Percentiles rank a stretch among this genome's conserved stretches.
These are phyloP conservation scores for Alnus glutinosa DNA, from an alignment of 306 rosid species.

Conservation along the genomic window DNA sequence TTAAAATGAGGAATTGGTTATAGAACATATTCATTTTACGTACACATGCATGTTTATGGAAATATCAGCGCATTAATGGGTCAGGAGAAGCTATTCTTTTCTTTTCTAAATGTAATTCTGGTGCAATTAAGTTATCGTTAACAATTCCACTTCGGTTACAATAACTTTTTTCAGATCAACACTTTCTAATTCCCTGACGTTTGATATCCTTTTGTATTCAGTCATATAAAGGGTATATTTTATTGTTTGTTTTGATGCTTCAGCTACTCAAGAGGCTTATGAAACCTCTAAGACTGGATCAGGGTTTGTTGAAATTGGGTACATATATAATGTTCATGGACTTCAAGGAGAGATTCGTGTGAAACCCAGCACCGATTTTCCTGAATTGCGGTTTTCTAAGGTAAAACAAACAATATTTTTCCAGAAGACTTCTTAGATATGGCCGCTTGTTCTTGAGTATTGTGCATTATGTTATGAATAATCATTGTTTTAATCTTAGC, in stretches of 20 bases:
- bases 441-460: background rate
- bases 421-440: background rate
- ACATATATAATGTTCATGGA: conserved; percentile 74
- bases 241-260: conserved; percentile 17
- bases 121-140: background rate
- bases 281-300: conserved; percentile 40
- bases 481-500: conserved; percentile 41
- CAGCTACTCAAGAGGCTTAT: conserved; percentile 46
- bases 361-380: conserved; percentile 72
- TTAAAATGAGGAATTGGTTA: background rate
- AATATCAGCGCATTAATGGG: background rate
- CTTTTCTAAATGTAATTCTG: background rate
- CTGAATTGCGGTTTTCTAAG: conserved; percentile 72
- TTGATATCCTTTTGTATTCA: background rate
- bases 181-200: background rate
- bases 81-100: background rate
- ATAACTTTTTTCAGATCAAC: background rate
- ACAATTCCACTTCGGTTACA: background rate
- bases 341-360: conserved; percentile 79
- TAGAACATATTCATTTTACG: background rate
- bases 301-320: conserved; percentile 68
- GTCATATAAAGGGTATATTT: background rate
- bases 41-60: background rate
- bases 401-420: conserved; percentile 38
- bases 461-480: background rate